Base-by-base conservation (phyloP, 176 grass and related monocot species). In the Juncus inflexus region DNA sequence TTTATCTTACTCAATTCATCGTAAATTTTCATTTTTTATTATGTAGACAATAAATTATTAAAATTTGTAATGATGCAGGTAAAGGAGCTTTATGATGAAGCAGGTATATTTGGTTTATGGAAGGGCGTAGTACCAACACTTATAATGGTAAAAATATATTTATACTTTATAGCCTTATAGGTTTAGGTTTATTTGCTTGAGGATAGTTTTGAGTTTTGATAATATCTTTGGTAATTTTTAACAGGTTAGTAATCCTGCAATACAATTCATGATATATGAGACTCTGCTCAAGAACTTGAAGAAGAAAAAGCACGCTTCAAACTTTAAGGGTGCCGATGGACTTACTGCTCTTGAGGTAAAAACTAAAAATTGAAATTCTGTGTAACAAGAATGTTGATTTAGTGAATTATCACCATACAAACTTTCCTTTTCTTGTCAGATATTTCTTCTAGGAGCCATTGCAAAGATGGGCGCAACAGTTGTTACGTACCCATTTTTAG, bases 211-310 rank as follows among this genome's bases (percentile, higher is more conserved):
- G 15, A 51, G n/a, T 12, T 12, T 50, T 41, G 16, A 66, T 83
- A 19, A 59, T 53, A 74, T 74, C 13, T 78, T 5, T 49, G 50
- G 58, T 67, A 42, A 49, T 74, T 42, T 76, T 15, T 76, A 75
- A 50, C 63, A 99, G 94, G 85, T 92, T 61, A 99, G 88, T 74
- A 99, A 99, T 72, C 94, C 94, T 47, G 83, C 88, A 40, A 92
- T 99, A 52, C 94, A 99, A 61, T 99, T 99, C 78, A 99, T 99
- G 94, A 19, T 92, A 61, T 99, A 99, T 55, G 94, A 99, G 73
- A 86, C 94, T 70, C 88, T 99, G 62, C 55, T 99, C 55, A 99
- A 92, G 72, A 92, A 89, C 40, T 63, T 89, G 63, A 92, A 99
- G 79, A 91, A 63, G 77, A 89, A 77, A 61, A 89, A 77, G 58